Percentiles rank a stretch among this genome's conserved stretches.
Conservation (phyloP, 345 rosid species). For the Anacardium occidentale region DNA sequence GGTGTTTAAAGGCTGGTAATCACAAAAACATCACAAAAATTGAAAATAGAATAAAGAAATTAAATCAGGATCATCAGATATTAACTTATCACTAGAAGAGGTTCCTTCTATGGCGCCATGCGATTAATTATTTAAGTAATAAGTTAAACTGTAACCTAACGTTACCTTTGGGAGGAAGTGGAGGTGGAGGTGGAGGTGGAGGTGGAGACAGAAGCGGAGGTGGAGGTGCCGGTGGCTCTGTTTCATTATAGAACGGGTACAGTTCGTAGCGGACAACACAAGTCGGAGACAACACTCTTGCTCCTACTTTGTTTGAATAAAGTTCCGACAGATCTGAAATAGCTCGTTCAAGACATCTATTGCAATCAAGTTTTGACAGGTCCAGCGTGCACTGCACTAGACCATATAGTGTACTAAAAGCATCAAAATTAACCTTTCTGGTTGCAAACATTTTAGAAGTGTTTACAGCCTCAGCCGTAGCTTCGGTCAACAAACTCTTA, state of each 20-base stretch:
- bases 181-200: too few species aligned
- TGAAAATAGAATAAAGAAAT: background rate
- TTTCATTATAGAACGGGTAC: too few species aligned
- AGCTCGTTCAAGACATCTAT: constrained; percentile 12
- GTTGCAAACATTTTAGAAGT: constrained; percentile 17
- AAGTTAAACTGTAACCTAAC: too few species aligned
- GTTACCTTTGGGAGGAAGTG: too few species aligned
- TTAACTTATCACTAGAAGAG: too few species aligned
- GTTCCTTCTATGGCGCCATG: too few species aligned
- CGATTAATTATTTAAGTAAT: too few species aligned
- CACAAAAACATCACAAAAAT: too few species aligned
- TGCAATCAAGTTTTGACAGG: constrained; percentile 21
- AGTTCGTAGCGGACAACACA: background rate
- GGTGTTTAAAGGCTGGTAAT: too few species aligned
- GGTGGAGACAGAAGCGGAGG: too few species aligned
- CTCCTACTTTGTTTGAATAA: constrained; percentile 3
- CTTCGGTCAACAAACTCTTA: constrained; percentile 1
- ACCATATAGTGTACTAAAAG: background rate
- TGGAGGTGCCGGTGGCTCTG: too few species aligned
- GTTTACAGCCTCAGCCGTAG: background rate
- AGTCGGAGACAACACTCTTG: constrained; percentile 23
- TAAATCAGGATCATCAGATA: background rate
- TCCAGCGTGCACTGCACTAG: constrained; percentile 39
- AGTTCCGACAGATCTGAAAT: background rate
- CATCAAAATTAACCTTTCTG: background rate